Conservation (phyloP, 2,329 filamentous ascomycete species). For the Arachnopeziza araneosa region DNA sequence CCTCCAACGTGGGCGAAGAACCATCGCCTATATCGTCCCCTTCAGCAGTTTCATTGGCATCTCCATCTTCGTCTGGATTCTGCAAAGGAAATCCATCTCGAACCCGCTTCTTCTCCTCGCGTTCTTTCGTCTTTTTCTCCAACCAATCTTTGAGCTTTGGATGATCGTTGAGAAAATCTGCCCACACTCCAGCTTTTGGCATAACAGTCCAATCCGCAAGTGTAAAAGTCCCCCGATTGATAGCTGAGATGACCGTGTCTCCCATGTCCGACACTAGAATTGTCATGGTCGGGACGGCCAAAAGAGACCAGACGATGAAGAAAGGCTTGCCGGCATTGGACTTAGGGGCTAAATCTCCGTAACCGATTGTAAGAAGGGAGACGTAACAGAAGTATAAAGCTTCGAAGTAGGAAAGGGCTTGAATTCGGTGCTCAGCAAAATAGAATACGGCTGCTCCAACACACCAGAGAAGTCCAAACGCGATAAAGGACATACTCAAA, state of each 20-base stretch:
- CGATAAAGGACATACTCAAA: slow-evolving; percentile 49
- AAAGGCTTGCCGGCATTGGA: slow-evolving; percentile 62
- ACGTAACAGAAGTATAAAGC: slow-evolving; percentile 66
- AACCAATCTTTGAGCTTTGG: slow-evolving; percentile 38
- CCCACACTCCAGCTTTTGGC: slow-evolving; percentile 53
- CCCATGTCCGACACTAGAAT: slow-evolving; percentile 60
- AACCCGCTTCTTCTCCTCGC: slow-evolving; percentile 39
- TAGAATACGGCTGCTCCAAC: slow-evolving; percentile 62
- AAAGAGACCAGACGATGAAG: slow-evolving; percentile 64
- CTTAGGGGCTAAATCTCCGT: slow-evolving; percentile 59
- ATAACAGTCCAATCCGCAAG: slow-evolving; percentile 62
- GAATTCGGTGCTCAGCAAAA: slow-evolving; percentile 47
- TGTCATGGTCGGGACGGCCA: slow-evolving; percentile 66
- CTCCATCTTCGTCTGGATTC: slow-evolving; percentile 29
- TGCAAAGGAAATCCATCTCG: slow-evolving; percentile 27
- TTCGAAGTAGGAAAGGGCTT: slow-evolving; percentile 56
- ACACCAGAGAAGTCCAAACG: slow-evolving; percentile 60
- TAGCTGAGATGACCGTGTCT: slow-evolving; percentile 56
- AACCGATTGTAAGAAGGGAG: slow-evolving; percentile 62
- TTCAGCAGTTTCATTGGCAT: slow-evolving; percentile 1
- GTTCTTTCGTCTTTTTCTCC: slow-evolving; percentile 33
- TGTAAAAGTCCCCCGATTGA: slow-evolving; percentile 55
- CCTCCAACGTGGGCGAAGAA: slow-evolving; percentile 26
- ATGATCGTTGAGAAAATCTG: slow-evolving; percentile 42
- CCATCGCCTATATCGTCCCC: slow-evolving; percentile 3